These are phyloP conservation scores for Aspergillus pseudotamarii DNA, from an alignment of 2,329 filamentous ascomycete species.

Conservation along the genomic window DNA sequence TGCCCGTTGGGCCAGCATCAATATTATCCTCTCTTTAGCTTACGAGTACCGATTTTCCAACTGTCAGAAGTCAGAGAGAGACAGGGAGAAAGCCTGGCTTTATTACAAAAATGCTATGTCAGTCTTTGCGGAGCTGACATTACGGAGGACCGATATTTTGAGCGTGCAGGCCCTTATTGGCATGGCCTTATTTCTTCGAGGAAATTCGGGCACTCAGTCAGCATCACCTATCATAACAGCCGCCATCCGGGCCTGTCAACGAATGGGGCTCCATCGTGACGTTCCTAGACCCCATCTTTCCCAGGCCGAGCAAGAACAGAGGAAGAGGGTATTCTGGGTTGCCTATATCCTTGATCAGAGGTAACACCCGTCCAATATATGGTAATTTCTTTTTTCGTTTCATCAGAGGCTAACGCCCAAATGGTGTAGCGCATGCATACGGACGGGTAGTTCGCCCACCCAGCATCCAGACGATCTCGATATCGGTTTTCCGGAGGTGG, in stretches of 20 bases:
- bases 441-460: constrained; percentile 66
- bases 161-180: constrained; percentile 90
- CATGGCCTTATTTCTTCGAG: constrained; percentile 90
- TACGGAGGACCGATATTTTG: constrained; percentile 89
- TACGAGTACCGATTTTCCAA: constrained; percentile 90
- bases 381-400: not conserved
- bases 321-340: constrained; percentile 74
- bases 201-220: constrained; percentile 90
- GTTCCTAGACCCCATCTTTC: constrained; percentile 87
- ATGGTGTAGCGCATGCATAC: constrained; percentile 59
- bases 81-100: constrained; percentile 88
- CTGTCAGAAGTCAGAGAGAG: constrained; percentile 80
- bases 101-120: constrained; percentile 95
- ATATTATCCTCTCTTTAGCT: constrained; percentile 84
- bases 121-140: constrained; percentile 83
- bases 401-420: not conserved
- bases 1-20: constrained; percentile 95
- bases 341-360: constrained; percentile 72
- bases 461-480: constrained; percentile 83
- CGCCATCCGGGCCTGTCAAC: constrained; percentile 84
- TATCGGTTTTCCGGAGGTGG: constrained; percentile 84
- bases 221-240: constrained; percentile 85
- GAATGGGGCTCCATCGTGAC: constrained; percentile 88
- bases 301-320: constrained; percentile 85
- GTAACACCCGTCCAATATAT: constrained; percentile 35